Evolutionary conservation across 192 early-diverging fungal genomes (phyloP), one percentile per base, ranked within the genome.

Genomic region (Entomortierella beljakovae): DNA sequence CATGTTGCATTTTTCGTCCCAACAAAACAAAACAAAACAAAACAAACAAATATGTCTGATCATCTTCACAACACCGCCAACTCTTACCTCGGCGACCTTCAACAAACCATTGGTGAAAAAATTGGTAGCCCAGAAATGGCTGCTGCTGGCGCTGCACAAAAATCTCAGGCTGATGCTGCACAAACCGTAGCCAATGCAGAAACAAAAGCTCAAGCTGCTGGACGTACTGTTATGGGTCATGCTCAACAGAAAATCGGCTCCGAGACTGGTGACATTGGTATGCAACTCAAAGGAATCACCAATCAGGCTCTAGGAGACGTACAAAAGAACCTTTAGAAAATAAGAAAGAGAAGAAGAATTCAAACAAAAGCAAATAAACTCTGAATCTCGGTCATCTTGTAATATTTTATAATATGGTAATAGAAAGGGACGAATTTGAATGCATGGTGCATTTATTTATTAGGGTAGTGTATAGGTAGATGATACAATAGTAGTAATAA

Each of bases 131-230:
- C 57, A 1, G 59, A 55, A 1, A 18, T 75, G 25, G 71, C 64
- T 29, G 71, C 63, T 28, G 5, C 22, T 22, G 71, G 71, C 8
- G 63, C 71, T 9, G 71, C 71, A 2, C 64, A 61, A 49, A 75
- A 75, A 42, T 20, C 52, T 6, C 71, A 67, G 13, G 71, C 71
- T 22, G 64, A 75, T 16, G 40, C 8, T 28, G 48, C 71, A 15
- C 71, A 75, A 16, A 22, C 22, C 13, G 7, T 61, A 7, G 57
- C 57, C n/a, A 51, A 75, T 43, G 64, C 53, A 0, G 43, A 67
- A 48, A 67, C 8, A 11, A 29, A 67, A 37, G n/a, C 64, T 20
- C 40, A 75, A 28, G 71, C 57, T 0, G 0, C 40, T 23, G 64
- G 52, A 6, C 55, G 61, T 31, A 67, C 25, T 15, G 38, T 38